These are phyloP conservation scores for Daldinia eschscholtzii DNA, from an alignment of 2,329 filamentous ascomycete species.

Conservation along the genomic window DNA sequence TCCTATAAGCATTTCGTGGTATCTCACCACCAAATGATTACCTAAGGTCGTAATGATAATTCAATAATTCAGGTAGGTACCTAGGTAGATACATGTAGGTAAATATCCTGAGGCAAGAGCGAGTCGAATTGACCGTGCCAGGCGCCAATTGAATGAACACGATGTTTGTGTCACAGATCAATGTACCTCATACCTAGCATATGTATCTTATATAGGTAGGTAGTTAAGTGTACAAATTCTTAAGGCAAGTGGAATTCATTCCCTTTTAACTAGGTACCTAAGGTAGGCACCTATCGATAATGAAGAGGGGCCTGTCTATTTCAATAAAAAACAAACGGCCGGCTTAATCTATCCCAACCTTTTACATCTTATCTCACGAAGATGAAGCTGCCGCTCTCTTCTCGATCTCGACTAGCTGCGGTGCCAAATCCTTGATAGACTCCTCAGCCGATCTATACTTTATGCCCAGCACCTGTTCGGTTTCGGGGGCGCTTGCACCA, in stretches of 20 bases:
- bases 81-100: too few relatives aligned
- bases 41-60: neutral
- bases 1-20: neutral
- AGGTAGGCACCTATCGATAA: too few relatives aligned
- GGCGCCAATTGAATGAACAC: neutral
- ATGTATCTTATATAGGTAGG: neutral
- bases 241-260: neutral
- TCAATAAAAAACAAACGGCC: neutral
- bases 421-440: conserved; percentile 42
- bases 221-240: neutral
- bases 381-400: conserved; percentile 23
- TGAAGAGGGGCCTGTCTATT: neutral
- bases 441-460: conserved; percentile 42
- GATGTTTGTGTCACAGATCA: neutral
- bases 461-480: conserved; percentile 42
- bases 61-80: too few relatives aligned
- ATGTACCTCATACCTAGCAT: neutral
- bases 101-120: too few relatives aligned
- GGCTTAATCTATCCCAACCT: neutral
- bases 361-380: neutral
- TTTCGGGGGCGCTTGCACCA: conserved; percentile 34
- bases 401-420: conserved; percentile 43
- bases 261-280: neutral
- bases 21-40: neutral
- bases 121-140: too few relatives aligned